Evolutionary conservation across 2,329 filamentous ascomycete species (phyloP).

Genomic region (Nigrospora oryzae): DNA sequence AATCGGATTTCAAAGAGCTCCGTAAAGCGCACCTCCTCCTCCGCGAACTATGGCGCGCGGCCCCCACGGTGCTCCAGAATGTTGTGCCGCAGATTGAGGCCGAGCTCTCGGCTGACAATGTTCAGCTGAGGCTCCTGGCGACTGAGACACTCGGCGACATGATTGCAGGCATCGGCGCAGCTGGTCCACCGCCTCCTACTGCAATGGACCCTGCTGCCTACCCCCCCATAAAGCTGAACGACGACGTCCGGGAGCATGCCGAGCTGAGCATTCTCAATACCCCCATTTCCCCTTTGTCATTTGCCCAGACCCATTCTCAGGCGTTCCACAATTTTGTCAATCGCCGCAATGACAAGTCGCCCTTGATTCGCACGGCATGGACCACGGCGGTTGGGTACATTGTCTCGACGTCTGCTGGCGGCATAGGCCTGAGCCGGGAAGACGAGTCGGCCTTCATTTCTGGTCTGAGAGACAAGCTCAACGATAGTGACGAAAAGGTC

Average conservation of each 20-base stretch:
- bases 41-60: conserved; percentile 87
- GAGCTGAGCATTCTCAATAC: conserved; percentile 62
- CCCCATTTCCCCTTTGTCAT: conserved; percentile 81
- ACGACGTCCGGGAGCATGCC: conserved; percentile 41
- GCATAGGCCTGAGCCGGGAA: conserved; percentile 75
- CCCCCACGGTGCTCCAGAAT: conserved; percentile 80
- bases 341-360: conserved; percentile 78
- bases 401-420: conserved; percentile 81
- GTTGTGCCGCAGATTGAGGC: conserved; percentile 91
- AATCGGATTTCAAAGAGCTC: conserved; percentile 79
- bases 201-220: conserved; percentile 75
- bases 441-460: conserved; percentile 72
- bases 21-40: conserved; percentile 84
- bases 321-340: conserved; percentile 81
- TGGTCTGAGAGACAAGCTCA: conserved; percentile 70
- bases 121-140: conserved; percentile 76
- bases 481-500: conserved; percentile 85
- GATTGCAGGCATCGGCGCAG: conserved; percentile 85
- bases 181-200: conserved; percentile 68
- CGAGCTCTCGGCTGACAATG: conserved; percentile 83
- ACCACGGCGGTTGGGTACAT: conserved; percentile 77
- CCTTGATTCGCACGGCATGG: conserved; percentile 78
- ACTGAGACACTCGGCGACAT: conserved; percentile 95
- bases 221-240: conserved; percentile 62
- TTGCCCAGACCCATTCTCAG: conserved; percentile 69